Evolutionary conservation across 805 yeast genomes (phyloP), one percentile per base, ranked within the genome.

Genomic region (Spathaspora sp.): DNA sequence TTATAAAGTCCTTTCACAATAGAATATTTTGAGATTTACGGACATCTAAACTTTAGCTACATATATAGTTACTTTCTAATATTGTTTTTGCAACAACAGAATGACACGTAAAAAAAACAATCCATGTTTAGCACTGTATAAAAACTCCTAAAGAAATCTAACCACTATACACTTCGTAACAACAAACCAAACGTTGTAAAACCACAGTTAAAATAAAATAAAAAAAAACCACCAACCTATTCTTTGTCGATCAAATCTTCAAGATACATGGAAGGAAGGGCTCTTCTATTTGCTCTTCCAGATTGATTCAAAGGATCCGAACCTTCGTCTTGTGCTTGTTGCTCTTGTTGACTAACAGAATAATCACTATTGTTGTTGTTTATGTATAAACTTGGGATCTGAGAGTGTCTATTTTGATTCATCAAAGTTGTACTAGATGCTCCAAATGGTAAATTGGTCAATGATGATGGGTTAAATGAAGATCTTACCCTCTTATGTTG

Each of bases 241-340:
- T 57, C 57, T 47, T 66, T 65, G 51, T 76, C 82, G 52, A 79
- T 75, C 68, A 79, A 73, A 52, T 75, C 75, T 47, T 79, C 82
- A 58, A 79, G 69, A 56, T 77, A 78, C 69, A 74, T 73, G 51
- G 78, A 71, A 20, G 83, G 83, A 43, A 76, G 68, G 2, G 76
- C 64, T 57, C 64, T 71, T 52, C 75, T 64, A 43, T 56, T 62
- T 23, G 39, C n/a, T 45, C 40, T 29, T 31, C 47, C 47, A 29
- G 39, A 28, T 19, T 47, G 53, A 17, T 23, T 26, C 23, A 51
- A 49, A 19, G 50, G 45, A 2, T 42, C 38, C 2, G 51, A 38
- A 16, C 19, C 18, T 14, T 44, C 29, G 23, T 17, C 14, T 6
- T 17, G 18, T 23, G 8, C 31, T 26, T n/a, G 16, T 5, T 12